Evolutionary conservation across 768 basidiomycete genomes (phyloP).

Genomic region (Strobilomyces dryophilus): DNA sequence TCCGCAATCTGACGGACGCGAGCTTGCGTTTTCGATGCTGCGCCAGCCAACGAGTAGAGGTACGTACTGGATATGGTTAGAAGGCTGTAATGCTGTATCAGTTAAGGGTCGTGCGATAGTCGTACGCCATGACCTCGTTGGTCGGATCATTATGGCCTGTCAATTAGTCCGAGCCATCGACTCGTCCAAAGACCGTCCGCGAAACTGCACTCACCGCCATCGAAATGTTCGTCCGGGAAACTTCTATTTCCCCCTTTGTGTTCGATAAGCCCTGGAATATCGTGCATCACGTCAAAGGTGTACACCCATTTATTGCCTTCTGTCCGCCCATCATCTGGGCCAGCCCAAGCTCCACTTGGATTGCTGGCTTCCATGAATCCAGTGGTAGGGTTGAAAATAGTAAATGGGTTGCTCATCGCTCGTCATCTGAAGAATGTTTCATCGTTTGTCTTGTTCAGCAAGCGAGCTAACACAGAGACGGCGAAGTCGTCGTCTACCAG

Average conservation of each 20-base stretch:
- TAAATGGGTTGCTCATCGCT: constrained; percentile 52
- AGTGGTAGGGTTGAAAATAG: constrained; percentile 59
- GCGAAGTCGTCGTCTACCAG: constrained; percentile 37
- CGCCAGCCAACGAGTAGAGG: constrained; percentile 68
- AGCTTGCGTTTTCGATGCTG: constrained; percentile 66
- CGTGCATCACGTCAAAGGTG: constrained; percentile 74
- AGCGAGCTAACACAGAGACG: constrained; percentile 49
- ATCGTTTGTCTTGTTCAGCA: constrained; percentile 48
- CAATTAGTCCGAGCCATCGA: constrained; percentile 1
- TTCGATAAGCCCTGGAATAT: constrained; percentile 59
- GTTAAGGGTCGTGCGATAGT: not conserved
- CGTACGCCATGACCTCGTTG: constrained; percentile 49
- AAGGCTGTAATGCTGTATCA: constrained; percentile 47
- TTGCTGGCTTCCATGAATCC: constrained; percentile 84
- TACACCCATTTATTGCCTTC: constrained; percentile 81
- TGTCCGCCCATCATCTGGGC: constrained; percentile 71
- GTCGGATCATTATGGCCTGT: constrained; percentile 76
- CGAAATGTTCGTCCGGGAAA: constrained; percentile 58
- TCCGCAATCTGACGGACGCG: constrained; percentile 64
- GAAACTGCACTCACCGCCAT: constrained; percentile 36
- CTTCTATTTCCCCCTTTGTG: constrained; percentile 61
- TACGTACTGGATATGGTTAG: constrained; percentile 87
- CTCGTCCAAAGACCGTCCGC: not conserved
- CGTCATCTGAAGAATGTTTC: constrained; percentile 51
- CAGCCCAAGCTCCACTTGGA: constrained; percentile 66